Evolutionary conservation across 805 yeast genomes (phyloP).

Genomic region (Tetrapisispora taiwanensis): DNA sequence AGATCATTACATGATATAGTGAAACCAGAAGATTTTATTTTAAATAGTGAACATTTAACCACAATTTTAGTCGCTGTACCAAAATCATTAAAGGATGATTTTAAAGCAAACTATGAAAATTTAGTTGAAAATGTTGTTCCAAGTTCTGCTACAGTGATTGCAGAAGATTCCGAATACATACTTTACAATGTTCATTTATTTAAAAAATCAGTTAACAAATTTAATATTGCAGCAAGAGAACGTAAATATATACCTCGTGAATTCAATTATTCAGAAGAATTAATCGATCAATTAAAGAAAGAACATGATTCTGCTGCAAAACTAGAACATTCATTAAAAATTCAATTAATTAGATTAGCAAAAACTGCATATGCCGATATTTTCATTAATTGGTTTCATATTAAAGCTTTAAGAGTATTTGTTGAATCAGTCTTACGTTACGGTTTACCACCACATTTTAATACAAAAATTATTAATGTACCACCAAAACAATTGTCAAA

Average conservation of each 20-base stretch:
- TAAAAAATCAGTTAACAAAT: slow-evolving; percentile 67
- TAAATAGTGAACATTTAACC: slow-evolving; percentile 75
- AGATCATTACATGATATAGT: slow-evolving; percentile 86
- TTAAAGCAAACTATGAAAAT: slow-evolving; percentile 64
- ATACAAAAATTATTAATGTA: slow-evolving; percentile 38
- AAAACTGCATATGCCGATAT: slow-evolving; percentile 86
- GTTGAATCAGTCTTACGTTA: slow-evolving; percentile 92
- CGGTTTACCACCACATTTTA: slow-evolving; percentile 91
- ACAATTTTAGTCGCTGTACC: slow-evolving; percentile 90
- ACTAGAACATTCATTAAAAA: slow-evolving; percentile 60
- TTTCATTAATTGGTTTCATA: slow-evolving; percentile 78
- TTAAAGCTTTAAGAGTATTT: slow-evolving; percentile 75
- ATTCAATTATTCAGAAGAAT: slow-evolving; percentile 72
- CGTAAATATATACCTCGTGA: slow-evolving; percentile 88
- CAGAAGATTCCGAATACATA: slow-evolving; percentile 62
- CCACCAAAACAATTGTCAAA: slow-evolving; percentile 40
- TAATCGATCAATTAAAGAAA: slow-evolving; percentile 57
- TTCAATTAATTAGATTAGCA: slow-evolving; percentile 73
- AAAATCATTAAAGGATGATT: slow-evolving; percentile 46
- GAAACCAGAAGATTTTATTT: slow-evolving; percentile 69
- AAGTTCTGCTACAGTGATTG: slow-evolving; percentile 63
- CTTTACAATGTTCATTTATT: slow-evolving; percentile 76
- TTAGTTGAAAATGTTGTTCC: slow-evolving; percentile 80
- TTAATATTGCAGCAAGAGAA: slow-evolving; percentile 65
- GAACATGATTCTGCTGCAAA: slow-evolving; percentile 71